phyloP scores from a whole-genome alignment of 106 monocot species.

The Allium cepa region DNA sequence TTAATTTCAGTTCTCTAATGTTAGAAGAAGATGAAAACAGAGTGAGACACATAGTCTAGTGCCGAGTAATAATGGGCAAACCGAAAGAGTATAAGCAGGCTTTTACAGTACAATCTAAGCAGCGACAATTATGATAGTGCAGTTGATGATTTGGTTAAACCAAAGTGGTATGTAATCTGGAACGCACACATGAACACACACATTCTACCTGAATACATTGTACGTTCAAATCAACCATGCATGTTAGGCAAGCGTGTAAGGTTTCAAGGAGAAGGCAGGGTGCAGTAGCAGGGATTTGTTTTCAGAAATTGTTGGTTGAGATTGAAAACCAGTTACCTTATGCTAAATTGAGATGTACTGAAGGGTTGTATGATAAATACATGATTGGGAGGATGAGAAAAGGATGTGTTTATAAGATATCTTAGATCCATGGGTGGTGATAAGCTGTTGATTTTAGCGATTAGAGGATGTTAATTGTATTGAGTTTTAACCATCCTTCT shows the following conservation, averaged over 20 bases:
- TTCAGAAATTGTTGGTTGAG: constrained; percentile 28
- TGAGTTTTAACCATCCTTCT: too few species aligned
- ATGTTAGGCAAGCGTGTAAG: not conserved
- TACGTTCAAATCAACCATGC: constrained; percentile 35
- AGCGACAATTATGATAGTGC: constrained; percentile 38
- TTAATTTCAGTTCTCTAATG: constrained; percentile 8
- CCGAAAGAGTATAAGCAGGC: constrained; percentile 27
- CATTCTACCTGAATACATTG: constrained; percentile 49
- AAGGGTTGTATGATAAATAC: constrained; percentile 9
- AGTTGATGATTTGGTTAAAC: constrained; percentile 37
- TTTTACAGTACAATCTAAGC: constrained; percentile 32
- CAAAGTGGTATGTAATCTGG: constrained; percentile 54
- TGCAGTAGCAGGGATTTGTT: not conserved
- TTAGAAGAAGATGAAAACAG: constrained; percentile 34
- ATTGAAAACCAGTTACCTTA: constrained; percentile 16
- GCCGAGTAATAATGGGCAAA: constrained; percentile 45
- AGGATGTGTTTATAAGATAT: constrained; percentile 17
- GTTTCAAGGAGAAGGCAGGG: not conserved
- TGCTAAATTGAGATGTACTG: constrained; percentile 2
- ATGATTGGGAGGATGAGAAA: constrained; percentile 41
- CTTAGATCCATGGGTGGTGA: constrained; percentile 30
- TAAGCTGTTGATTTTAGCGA: constrained; percentile 23
- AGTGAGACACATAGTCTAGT: constrained; percentile 46
- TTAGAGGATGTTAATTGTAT: constrained; percentile 16
- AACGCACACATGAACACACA: constrained; percentile 52